Conservation (phyloP, 129 eudicot genomes). For the Lactuca saligna region DNA sequence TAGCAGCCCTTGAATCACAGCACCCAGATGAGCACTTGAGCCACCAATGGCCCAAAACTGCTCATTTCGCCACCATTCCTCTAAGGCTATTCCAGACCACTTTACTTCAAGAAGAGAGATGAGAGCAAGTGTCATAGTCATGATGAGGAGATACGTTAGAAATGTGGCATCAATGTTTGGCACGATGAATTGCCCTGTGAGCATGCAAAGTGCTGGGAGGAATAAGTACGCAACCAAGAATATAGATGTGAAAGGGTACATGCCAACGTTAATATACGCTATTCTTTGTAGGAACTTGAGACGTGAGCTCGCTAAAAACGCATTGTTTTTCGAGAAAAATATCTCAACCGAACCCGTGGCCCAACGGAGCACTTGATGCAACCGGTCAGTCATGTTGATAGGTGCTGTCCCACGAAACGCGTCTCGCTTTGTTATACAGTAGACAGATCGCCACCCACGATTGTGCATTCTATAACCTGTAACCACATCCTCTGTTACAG, state of each 20-base stretch:
- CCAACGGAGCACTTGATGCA: constrained; percentile 85
- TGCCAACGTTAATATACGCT: constrained; percentile 76
- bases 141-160: constrained; percentile 56
- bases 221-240: constrained; percentile 72
- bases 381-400: constrained; percentile 79
- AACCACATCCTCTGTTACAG: constrained; percentile 86
- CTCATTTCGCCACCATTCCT: constrained; percentile 87
- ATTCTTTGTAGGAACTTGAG: constrained; percentile 75
- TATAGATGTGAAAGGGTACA: constrained; percentile 85
- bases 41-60: constrained; percentile 95
- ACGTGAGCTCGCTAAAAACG: constrained; percentile 57
- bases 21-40: constrained; percentile 79
- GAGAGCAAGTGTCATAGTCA: constrained; percentile 49
- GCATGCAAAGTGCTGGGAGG: constrained; percentile 78
- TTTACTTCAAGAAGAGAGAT: constrained; percentile 81
- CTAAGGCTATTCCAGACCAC: constrained; percentile 87
- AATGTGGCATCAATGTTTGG: constrained; percentile 47
- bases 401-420: constrained; percentile 91
- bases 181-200: constrained; percentile 74
- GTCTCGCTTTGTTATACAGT: constrained; percentile 85
- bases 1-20: constrained; percentile 86
- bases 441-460: constrained; percentile 89
- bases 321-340: constrained; percentile 75
- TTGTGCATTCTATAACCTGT: constrained; percentile 96
- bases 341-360: constrained; percentile 87